Evolutionary conservation across 1,284 basidiomycete species (phyloP).

Genomic region (Heliocybe sulcata): DNA sequence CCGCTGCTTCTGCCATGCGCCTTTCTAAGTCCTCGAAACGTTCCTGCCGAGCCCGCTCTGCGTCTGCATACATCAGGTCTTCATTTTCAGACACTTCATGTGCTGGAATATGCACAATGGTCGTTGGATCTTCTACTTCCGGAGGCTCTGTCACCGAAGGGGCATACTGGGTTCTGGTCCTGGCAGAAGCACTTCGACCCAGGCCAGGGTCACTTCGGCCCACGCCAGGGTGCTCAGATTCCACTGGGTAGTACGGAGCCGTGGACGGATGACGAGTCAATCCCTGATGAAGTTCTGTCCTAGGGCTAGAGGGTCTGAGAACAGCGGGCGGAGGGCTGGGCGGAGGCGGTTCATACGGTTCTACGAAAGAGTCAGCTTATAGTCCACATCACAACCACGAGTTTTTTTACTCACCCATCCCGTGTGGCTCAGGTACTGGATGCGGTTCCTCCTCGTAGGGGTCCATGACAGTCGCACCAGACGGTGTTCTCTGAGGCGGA

Average conservation of each 20-base stretch:
- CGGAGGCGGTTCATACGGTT: background rate
- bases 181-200: background rate
- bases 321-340: background rate
- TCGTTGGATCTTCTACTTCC: background rate
- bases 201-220: background rate
- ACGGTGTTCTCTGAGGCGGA: background rate
- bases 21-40: constrained; percentile 48
- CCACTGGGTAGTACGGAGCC: background rate
- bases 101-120: constrained; percentile 3
- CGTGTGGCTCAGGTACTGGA: background rate
- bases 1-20: constrained; percentile 35
- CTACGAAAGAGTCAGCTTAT: background rate
- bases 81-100: constrained; percentile 20
- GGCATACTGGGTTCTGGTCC: background rate
- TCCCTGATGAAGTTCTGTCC: background rate
- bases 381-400: background rate
- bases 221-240: background rate
- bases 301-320: background rate
- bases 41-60: constrained; percentile 43
- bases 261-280: background rate
- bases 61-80: constrained; percentile 35
- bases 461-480: background rate
- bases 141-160: background rate
- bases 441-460: background rate
- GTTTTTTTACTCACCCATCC: background rate